Evolutionary conservation across 371 early-diverging fungal genomes (phyloP).

Genomic region (Zychaea mexicana): DNA sequence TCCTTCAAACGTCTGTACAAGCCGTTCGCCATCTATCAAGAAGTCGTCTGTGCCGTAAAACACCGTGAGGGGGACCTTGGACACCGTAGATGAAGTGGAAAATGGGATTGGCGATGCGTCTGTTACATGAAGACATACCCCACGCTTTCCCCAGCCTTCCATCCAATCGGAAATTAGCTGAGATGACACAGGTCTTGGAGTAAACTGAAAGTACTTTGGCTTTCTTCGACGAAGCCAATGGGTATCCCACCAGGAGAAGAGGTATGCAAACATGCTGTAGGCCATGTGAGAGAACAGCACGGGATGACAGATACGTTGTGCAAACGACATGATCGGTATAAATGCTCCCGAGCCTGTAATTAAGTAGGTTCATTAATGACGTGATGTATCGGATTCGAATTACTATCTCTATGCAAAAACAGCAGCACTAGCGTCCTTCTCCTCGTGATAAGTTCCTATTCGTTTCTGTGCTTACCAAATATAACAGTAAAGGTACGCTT

Average conservation of each 20-base stretch:
- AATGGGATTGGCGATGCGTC: neutral
- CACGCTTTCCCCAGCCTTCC: conserved; percentile 50
- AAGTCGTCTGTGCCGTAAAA: conserved; percentile 58
- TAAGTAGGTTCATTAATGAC: conserved; percentile 8
- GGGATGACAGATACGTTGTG: conserved; percentile 31
- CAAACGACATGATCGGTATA: conserved; percentile 49
- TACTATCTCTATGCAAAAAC: too few species aligned
- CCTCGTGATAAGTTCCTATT: conserved; percentile 1
- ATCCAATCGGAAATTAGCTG: conserved; percentile 56
- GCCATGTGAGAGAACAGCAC: conserved; percentile 35
- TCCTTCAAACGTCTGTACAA: conserved; percentile 41
- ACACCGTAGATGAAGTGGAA: neutral
- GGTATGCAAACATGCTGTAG: conserved; percentile 59
- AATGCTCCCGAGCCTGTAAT: conserved; percentile 44
- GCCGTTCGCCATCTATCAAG: conserved; percentile 50
- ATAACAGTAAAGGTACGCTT: conserved; percentile 25
- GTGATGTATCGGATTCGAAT: neutral
- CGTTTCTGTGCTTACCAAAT: conserved; percentile 30
- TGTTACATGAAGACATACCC: conserved; percentile 34
- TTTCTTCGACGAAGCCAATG: conserved; percentile 59
- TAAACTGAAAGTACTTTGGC: conserved; percentile 59
- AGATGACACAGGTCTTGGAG: conserved; percentile 53
- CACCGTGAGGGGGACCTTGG: conserved; percentile 41
- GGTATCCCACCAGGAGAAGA: conserved; percentile 62
- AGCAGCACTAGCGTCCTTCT: too few species aligned